Conservation (phyloP, 345 rosid genomes). For the Murraya paniculata region DNA sequence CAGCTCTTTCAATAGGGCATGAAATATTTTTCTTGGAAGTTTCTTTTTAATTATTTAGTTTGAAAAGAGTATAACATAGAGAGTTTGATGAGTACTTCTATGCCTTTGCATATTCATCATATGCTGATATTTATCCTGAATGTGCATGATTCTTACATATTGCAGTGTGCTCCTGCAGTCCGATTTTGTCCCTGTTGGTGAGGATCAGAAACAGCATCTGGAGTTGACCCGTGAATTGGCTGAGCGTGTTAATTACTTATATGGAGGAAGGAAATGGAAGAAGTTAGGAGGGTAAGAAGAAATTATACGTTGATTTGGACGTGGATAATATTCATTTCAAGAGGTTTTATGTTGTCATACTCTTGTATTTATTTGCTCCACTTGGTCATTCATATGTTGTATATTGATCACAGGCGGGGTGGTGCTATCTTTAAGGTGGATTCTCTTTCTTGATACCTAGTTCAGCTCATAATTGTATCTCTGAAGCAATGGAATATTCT, state of each 20-base stretch:
- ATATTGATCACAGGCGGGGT: slow-evolving; percentile 56
- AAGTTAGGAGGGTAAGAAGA: slow-evolving; percentile 80
- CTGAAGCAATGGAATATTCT: slow-evolving; percentile 5
- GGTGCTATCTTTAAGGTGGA: slow-evolving; percentile 80
- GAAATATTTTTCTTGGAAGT: neutral
- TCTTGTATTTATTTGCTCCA: neutral
- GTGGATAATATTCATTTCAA: neutral
- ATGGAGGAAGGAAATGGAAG: slow-evolving; percentile 98
- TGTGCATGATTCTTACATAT: slow-evolving; percentile 37
- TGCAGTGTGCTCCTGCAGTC: slow-evolving; percentile 64
- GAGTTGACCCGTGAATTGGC: slow-evolving; percentile 90
- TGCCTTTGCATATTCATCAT: slow-evolving; percentile 11
- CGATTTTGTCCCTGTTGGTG: slow-evolving; percentile 94
- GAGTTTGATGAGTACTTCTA: slow-evolving; percentile 1
- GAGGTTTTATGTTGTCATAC: slow-evolving; percentile 1
- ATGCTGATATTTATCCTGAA: slow-evolving; percentile 22
- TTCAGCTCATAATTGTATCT: slow-evolving; percentile 18
- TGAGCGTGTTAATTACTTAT: slow-evolving; percentile 69
- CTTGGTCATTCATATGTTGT: slow-evolving; percentile 21
- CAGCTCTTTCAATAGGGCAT: slow-evolving; percentile 2
- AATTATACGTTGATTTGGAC: slow-evolving; percentile 9
- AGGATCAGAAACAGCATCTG: slow-evolving; percentile 95
- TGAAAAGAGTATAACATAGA: neutral
- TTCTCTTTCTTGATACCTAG: slow-evolving; percentile 20
- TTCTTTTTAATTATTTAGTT: neutral